These are phyloP conservation scores for Botrytis deweyae DNA, from an alignment of 2,329 filamentous ascomycete genomes.

Conservation along the genomic window DNA sequence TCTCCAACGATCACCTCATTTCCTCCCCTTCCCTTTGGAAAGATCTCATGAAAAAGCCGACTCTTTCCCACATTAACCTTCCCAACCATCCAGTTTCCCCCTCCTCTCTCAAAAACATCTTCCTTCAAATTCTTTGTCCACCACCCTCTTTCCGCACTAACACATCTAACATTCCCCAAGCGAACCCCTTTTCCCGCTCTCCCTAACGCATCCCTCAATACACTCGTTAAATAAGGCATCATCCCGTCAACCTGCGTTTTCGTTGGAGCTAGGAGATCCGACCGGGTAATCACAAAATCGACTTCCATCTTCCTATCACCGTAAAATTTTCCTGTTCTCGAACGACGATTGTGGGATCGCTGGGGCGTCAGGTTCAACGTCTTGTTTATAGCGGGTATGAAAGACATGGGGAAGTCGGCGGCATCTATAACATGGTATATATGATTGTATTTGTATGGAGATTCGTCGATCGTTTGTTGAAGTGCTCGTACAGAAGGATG, in stretches of 20 bases:
- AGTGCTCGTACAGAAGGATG: conserved; percentile 82
- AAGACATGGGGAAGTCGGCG: conserved; percentile 93
- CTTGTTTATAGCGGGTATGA: conserved; percentile 73
- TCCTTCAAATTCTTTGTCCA: conserved; percentile 87
- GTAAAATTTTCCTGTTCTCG: conserved; percentile 64
- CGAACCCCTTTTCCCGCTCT: conserved; percentile 66
- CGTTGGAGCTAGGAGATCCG: conserved; percentile 79
- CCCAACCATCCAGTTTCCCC: conserved; percentile 94
- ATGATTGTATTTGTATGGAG: conserved; percentile 86
- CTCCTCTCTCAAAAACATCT: conserved; percentile 78
- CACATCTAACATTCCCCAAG: conserved; percentile 82
- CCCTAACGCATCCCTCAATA: conserved; percentile 75
- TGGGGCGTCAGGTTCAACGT: conserved; percentile 70
- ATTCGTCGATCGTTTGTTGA: conserved; percentile 80
- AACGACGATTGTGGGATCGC: conserved; percentile 77
- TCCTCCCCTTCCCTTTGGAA: conserved; percentile 63
- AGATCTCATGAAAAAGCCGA: conserved; percentile 85
- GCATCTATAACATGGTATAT: conserved; percentile 95
- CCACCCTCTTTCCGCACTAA: conserved; percentile 85
- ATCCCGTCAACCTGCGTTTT: conserved; percentile 81
- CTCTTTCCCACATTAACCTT: conserved; percentile 98
- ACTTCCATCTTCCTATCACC: conserved; percentile 71
- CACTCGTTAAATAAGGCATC: conserved; percentile 79
- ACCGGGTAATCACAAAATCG: conserved; percentile 86
- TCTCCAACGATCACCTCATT: conserved; percentile 17